These are phyloP conservation scores for Dictyostelium discoideum DNA, from an alignment of 78 protist genomes.

Conservation along the genomic window dicty_2.7 NC_007090.3:1487001-1487500, in stretches of 20 bases:
- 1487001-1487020: background rate
- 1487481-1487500: constrained; percentile 85
- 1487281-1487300: constrained; percentile 87
- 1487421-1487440: constrained; percentile 91
- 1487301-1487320: constrained; percentile 84
- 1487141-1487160: constrained; percentile 92
- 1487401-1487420: constrained; percentile 95
- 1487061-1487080: background rate
- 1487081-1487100: background rate
- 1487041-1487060: background rate
- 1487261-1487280: constrained; percentile 95
- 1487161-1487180: constrained; percentile 95
- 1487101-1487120: constrained; percentile 56
- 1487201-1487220: constrained; percentile 76
- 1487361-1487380: constrained; percentile 95
- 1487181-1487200: constrained; percentile 95
- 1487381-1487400: constrained; percentile 94
- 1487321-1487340: constrained; percentile 89
- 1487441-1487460: constrained; percentile 97
- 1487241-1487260: constrained; percentile 90
- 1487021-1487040: constrained; percentile 11
- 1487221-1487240: constrained; percentile 85
- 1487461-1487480: constrained; percentile 82
- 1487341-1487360: constrained; percentile 87
- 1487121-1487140: constrained; percentile 84